A percentile compares a stretch with the other conserved stretches of the same genome.
These are phyloP conservation scores for Oryza rufipogon DNA, from an alignment of 176 grass and related monocot genomes.

Conservation along the genomic window DNA sequence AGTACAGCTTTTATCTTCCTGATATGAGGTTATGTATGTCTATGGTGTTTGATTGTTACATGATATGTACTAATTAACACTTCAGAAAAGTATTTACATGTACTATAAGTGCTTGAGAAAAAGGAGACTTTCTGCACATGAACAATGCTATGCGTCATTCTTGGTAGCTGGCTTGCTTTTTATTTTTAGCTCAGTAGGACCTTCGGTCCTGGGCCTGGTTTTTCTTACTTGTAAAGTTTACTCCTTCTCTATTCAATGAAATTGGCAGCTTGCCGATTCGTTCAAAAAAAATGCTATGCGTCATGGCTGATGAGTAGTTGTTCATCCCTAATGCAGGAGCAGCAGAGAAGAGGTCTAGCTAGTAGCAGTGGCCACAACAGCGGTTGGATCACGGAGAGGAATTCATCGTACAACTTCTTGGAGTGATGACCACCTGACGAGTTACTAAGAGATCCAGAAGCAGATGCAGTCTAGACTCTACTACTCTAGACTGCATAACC, in stretches of 20 bases:
- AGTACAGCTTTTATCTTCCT: background rate
- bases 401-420: conserved; percentile 55
- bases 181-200: no score
- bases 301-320: conserved; percentile 1
- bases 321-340: conserved; percentile 47
- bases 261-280: no score
- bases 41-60: background rate
- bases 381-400: conserved; percentile 49
- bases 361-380: conserved; percentile 38
- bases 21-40: background rate
- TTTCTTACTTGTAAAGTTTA: no score
- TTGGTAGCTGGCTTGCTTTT: no score
- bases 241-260: no score
- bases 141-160: background rate
- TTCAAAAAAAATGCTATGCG: background rate
- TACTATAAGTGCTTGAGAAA: background rate
- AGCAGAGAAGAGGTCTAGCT: conserved; percentile 51
- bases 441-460: background rate
- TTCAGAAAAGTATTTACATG: background rate
- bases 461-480: background rate
- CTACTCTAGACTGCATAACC: background rate
- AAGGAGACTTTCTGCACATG: background rate
- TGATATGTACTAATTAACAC: background rate
- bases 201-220: no score
- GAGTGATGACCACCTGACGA: conserved; percentile 43